Evolutionary conservation across 169 alveolate species (phyloP), one percentile per base, ranked within the genome.

Genomic region (Plasmodium knowlesi): DNA sequence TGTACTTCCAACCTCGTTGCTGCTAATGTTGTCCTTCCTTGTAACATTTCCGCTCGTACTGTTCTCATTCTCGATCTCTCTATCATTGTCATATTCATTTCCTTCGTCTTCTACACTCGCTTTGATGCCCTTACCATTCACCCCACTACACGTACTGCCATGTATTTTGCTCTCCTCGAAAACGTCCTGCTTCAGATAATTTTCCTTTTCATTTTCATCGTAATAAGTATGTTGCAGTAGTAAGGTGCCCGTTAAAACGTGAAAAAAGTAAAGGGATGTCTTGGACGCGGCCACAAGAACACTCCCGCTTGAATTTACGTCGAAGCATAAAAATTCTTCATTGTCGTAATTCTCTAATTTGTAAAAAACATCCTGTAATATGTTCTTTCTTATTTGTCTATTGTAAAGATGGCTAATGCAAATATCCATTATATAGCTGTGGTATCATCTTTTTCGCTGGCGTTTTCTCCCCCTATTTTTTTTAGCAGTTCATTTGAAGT

Each of bases 241-340:
- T 79, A 88, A 78, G 12, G 94, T 88, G 9, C 94, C 94, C n/a
- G 94, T 39, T 61, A 88, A 39, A 28, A 88, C 61, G 19, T 88
- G 70, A 67, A 88, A 88, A 78, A 88, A 88, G 53, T 88, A 88
- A 78, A 88, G 81, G 25, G 72, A 54, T 5, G 83, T 88, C 79
- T 88, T 88, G 32, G 94, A 32, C 30, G 86, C 39, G 30, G 84
- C 94, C 41, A 88, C 94, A 41, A 88, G 46, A 19, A 88, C 70
- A 54, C 41, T 79, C 46, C 94, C 94, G 71, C 94, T 54, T 41
- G 83, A 16, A 72, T 88, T 88, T 57, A 88, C 89, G 81, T 88
- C 94, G 50, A 88, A 88, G 81, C 94, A 78, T 78, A 88, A 88
- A 78, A 88, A 88, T 57, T 61, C 82, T 79, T 88, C 94, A 88